These are phyloP conservation scores for Metarhizium sp. DNA, from an alignment of 2,329 filamentous ascomycete species.

Conservation along the genomic window DNA sequence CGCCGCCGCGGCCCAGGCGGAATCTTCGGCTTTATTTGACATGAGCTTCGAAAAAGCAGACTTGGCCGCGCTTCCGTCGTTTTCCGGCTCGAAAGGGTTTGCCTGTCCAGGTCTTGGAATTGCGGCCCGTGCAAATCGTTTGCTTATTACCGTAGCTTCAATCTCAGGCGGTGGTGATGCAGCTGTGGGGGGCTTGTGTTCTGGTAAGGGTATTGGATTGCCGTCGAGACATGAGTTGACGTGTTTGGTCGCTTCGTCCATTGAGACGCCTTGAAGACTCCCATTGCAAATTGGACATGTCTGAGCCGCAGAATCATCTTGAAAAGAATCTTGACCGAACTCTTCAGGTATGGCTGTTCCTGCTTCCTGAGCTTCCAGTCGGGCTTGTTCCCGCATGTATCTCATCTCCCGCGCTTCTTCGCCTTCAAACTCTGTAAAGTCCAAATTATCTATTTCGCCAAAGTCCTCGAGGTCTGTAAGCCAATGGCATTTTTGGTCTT, in stretches of 20 bases:
- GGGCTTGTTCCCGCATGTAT: slow-evolving; percentile 69
- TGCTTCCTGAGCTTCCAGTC: slow-evolving; percentile 50
- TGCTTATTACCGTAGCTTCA: slow-evolving; percentile 33
- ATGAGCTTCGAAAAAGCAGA: slow-evolving; percentile 92
- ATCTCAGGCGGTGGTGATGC: slow-evolving; percentile 14
- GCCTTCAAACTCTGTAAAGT: slow-evolving; percentile 41
- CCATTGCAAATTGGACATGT: slow-evolving; percentile 72
- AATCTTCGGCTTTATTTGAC: slow-evolving; percentile 82
- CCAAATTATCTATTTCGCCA: slow-evolving; percentile 47
- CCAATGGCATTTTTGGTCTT: slow-evolving; percentile 21
- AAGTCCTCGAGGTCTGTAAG: slow-evolving; percentile 26
- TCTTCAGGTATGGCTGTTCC: slow-evolving; percentile 29
- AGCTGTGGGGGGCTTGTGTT: slow-evolving; percentile 11
- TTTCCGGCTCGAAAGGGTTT: slow-evolving; percentile 57
- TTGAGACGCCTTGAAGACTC: slow-evolving; percentile 48
- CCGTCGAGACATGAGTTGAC: slow-evolving; percentile 93
- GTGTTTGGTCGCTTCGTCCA: slow-evolving; percentile 66
- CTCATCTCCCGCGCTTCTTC: slow-evolving; percentile 57
- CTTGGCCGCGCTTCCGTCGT: slow-evolving; percentile 28
- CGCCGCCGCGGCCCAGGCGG: slow-evolving; percentile 81
- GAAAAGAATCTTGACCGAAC: slow-evolving; percentile 20
- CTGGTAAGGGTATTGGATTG: slow-evolving; percentile 51
- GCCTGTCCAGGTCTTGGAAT: slow-evolving; percentile 71
- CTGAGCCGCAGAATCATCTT: slow-evolving; percentile 21
- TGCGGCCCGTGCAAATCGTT: slow-evolving; percentile 56